Evolutionary conservation across 2,329 filamentous ascomycete species (phyloP), one percentile per base, ranked within the genome.

Genomic region (Talaromyces sp.): DNA sequence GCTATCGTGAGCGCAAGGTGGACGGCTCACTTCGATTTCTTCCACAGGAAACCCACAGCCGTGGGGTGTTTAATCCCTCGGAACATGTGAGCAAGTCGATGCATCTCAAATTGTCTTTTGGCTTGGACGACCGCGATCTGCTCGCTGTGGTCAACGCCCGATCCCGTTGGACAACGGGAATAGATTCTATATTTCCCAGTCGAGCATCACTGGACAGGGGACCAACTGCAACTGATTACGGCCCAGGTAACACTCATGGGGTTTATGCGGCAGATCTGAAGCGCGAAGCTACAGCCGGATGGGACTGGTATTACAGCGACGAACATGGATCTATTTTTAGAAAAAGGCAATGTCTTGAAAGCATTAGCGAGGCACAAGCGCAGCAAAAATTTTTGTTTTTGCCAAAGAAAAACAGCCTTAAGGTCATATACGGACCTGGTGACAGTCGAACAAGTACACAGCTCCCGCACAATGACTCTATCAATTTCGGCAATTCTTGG

Each of bases 221-320:
- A n/a, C 62, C 64, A 66, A 64, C 59, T 63, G 35, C 57, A 62
- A 64, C 62, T 57, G 66, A 65, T 68, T 79, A 67, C 70, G 74
- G 62, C 61, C 81, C 70, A 66, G 75, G 64, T 59, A 71, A 63
- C 53, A 79, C 76, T 12, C 78, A 78, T 65, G 81, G 77, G 19
- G 70, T 77, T 60, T 68, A 73, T 3, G 70, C 74, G 21, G 75
- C 75, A 43, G 71, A 75, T 27, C 62, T 78, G 43, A 68, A 75
- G 56, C 73, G 69, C 43, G 83, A 85, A 64, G 70, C 74, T n/a
- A 76, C 73, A 1, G 64, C 68, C 8, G 75, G 76, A 19, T 83
- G 80, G 79, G 73, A 78, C 53, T 86, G 84, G 84, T 86, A 83
- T 65, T 74, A 77, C 56, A 67, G 75, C 10, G 63, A 70, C 26